Base-by-base conservation (phyloP, 208 protist genomes). In the Balamuthia mandrillaris region DNA sequence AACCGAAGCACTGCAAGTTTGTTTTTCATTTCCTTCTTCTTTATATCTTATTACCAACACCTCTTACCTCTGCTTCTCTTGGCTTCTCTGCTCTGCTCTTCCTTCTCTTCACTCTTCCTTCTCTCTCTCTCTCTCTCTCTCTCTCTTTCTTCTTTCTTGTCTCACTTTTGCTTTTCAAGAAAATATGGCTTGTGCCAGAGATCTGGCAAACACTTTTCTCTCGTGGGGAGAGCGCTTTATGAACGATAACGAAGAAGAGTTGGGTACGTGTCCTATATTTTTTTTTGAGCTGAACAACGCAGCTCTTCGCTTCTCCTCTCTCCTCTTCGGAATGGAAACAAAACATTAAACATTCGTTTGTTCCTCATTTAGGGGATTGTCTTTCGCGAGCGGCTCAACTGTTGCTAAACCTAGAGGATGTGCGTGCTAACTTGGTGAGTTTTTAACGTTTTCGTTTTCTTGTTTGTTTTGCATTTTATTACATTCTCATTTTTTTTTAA, bases 401-500 rank as follows among this genome's bases (percentile, higher is more conserved):
- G 33, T 37, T 82, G 7, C 45, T 47, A 39, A 31, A 42, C 35
- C 27, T 82, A 33, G 74, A 42, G 3, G 74, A 82, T 37, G 35
- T 82, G 47, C 51, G 49, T 29, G 51, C 54, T 18, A 52, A 82
- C 58, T 82, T 82, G 18, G 45, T 82, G 45, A 10, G 37, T 63
- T 3, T 12, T 39, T 10, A 10, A 9, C 33, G 18, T n/a, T 56
- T 56, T n/a, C 18, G 18, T n/a, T 56, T 18, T 56, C 49, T 56
- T 56, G n/a, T 56, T 56, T 18, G 18, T n/a, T 56, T 56, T 18
- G 49, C 49, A 18, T 56, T 56, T 18, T 56, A n/a, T n/a, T 56
- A n/a, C n/a, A n/a, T 56, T 24, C 49, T 24, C n/a, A n/a, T n/a
- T 56, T 56, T n/a, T 56, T 24, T 24, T 56, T 56, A 24, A 56